Evolutionary conservation across 441 rosid species (phyloP), one percentile per base, ranked within the genome.

Genomic region (Erodium chrysanthum): DNA sequence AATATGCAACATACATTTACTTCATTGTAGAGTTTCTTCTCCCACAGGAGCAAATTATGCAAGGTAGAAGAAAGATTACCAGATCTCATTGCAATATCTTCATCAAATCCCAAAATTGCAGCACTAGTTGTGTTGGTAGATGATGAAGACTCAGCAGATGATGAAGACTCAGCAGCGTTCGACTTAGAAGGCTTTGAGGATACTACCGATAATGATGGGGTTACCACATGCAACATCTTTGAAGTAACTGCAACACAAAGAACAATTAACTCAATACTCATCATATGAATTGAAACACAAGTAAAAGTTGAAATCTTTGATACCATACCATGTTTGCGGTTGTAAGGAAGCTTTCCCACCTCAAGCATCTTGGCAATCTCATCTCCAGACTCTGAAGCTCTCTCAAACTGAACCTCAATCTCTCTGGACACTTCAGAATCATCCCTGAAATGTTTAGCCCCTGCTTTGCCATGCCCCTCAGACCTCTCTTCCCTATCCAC

Each of bases 21-120:
- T 84, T 94, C 96, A 33, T 80, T 75, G 68, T 81, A 86, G 69
- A 91, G 91, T 78, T 94, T 91, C 92, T 89, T 91, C 88, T 91
- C 99, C 99, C 94, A 94, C 40, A 91, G 88, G 79, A 80, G 72
- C 29, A 94, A 82, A 76, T 89, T 91, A 64, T 82, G 96, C 80
- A 94, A 78, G 48, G 92, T 91, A 20, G 99, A 87, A 35, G 99
- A 89, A 70, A 94, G 96, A 73, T 86, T 89, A 66, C 83, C 84
- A 0, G 88, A 83, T 70, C 90, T 88, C 64, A 73, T 77, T 7
- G 84, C 84, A 77, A 86, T 71, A 68, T 94, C 97, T 76, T 91
- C 96, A 70, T 84, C 87, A 17, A 84, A 64, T 71, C 81, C 92
- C 70, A 77, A 74, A 67, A 61, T 72, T 37, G 81, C 78, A 0